Base-by-base conservation (phyloP, 345 rosid genomes). In the Melaleuca alternifolia region DNA sequence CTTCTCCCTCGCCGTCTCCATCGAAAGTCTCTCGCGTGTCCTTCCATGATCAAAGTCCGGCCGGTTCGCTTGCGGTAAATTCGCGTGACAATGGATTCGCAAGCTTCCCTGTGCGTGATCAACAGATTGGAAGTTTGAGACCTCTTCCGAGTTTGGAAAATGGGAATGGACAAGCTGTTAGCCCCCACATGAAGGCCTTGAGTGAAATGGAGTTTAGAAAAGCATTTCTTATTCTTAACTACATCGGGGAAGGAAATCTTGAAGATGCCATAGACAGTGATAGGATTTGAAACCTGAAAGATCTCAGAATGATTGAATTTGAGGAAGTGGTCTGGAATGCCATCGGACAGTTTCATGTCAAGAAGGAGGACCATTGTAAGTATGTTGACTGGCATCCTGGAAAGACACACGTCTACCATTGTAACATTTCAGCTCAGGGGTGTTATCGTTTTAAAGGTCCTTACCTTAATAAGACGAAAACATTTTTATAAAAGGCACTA, bases 391-490 rank as follows among this genome's bases (percentile, higher is more conserved):
- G 95, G 96, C 95, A 93, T 91, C 87, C 93, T 18, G 92, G 89
- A n/a, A 91, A 84, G 77, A 89, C 96, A 1, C 91, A 88, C 59
- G 26, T 87, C 59, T 95, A 94, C 76, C 93, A 90, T 2, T 96
- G 99, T 82, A 88, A 95, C 87, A 93, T 94, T 62, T 89, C 90
- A 85, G 28, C 71, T 3, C 71, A 89, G 84, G 92, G 95, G 20
- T 91, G 83, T 85, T 90, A 26, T 85, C 88, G 88, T 77, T 96
- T 93, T 89, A 94, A 93, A 95, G 99, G 97, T 10, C 99, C 98
- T 84, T 89, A 82, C 76, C 85, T 91, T 24, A 85, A 90, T 23
- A 82, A 62, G 82, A 86, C 87, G 54, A 90, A 86, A 88, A 94
- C 94, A 86, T 94, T 92, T 88, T 86, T 96, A 12, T 97, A 94